Evolutionary conservation across 768 basidiomycete genomes (phyloP).

Genomic region (Tricholoma sp.): DNA sequence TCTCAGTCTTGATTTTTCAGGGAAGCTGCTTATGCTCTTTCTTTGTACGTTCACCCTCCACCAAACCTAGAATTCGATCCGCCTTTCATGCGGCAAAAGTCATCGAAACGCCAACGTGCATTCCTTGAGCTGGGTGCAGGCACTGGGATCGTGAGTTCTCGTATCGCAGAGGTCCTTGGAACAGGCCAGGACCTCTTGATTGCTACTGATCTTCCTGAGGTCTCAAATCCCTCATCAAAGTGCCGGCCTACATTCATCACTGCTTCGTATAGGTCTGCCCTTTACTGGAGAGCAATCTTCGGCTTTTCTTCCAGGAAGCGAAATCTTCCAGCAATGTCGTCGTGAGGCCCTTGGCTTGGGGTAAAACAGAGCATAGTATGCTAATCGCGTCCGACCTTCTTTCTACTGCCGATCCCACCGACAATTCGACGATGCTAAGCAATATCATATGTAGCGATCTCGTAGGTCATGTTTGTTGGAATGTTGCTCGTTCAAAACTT

Average conservation of each 20-base stretch:
- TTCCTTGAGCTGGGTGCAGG: slow-evolving; percentile 82
- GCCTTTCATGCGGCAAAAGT: slow-evolving; percentile 30
- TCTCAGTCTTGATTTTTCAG: slow-evolving; percentile 31
- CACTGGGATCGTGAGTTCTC: slow-evolving; percentile 54
- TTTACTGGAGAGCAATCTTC: slow-evolving; percentile 36
- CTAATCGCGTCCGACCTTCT: slow-evolving; percentile 36
- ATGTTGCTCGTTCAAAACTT: neutral
- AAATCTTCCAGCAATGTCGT: slow-evolving; percentile 20
- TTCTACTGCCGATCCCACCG: neutral
- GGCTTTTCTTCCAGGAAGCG: neutral
- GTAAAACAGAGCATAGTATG: slow-evolving; percentile 39
- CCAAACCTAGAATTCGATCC: slow-evolving; percentile 47
- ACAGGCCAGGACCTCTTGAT: slow-evolving; percentile 43
- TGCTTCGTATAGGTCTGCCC: slow-evolving; percentile 43
- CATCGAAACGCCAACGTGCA: slow-evolving; percentile 18
- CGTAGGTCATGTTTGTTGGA: slow-evolving; percentile 37
- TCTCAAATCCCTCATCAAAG: slow-evolving; percentile 24
- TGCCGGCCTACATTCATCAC: neutral
- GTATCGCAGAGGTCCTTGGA: slow-evolving; percentile 28
- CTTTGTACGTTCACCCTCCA: slow-evolving; percentile 44
- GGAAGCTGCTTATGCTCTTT: slow-evolving; percentile 69
- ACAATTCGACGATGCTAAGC: slow-evolving; percentile 29
- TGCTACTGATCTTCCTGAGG: slow-evolving; percentile 77
- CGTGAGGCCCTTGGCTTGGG: slow-evolving; percentile 71
- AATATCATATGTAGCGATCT: slow-evolving; percentile 84